phyloP scores from a whole-genome alignment of 441 rosid genomes.

The Pelargonium myrrhifolium region DNA sequence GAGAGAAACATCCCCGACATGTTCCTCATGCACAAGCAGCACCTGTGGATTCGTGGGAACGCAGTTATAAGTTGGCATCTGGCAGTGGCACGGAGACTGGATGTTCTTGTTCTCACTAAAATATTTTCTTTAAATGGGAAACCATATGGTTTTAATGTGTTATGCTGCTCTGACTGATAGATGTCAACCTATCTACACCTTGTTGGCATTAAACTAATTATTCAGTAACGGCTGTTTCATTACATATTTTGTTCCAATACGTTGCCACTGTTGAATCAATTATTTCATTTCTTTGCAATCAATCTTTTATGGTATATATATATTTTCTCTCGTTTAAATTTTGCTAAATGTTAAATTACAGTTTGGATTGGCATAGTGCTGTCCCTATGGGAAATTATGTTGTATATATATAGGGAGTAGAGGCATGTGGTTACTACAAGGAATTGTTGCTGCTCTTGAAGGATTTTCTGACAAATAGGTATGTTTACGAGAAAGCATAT shows the following conservation, averaged over 20 bases:
- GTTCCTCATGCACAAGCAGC: conserved; percentile 59
- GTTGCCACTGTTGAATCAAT: not conserved
- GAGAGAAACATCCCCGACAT: conserved; percentile 86
- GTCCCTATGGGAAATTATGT: too few relatives aligned
- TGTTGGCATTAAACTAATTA: not conserved
- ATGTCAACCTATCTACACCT: not conserved
- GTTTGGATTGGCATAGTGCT: too few relatives aligned
- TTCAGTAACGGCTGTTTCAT: not conserved
- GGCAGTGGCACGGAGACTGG: conserved; percentile 24
- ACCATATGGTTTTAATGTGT: not conserved
- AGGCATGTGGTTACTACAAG: too few relatives aligned
- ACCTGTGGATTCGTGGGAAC: conserved; percentile 64
- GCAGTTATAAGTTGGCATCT: conserved; percentile 55
- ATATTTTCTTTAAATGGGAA: not conserved
- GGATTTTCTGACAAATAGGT: too few relatives aligned
- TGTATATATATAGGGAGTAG: too few relatives aligned
- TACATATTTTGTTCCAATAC: not conserved
- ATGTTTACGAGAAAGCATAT: too few relatives aligned
- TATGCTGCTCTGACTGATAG: not conserved
- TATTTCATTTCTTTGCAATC: not conserved
- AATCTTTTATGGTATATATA: not conserved
- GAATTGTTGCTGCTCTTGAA: too few relatives aligned
- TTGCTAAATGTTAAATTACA: too few relatives aligned
- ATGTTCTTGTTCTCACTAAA: conserved; percentile 58
- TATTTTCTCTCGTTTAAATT: too few relatives aligned